phyloP scores from a whole-genome alignment of 1,284 basidiomycete genomes.

The Cutaneotrichosporon dermatis region DNA sequence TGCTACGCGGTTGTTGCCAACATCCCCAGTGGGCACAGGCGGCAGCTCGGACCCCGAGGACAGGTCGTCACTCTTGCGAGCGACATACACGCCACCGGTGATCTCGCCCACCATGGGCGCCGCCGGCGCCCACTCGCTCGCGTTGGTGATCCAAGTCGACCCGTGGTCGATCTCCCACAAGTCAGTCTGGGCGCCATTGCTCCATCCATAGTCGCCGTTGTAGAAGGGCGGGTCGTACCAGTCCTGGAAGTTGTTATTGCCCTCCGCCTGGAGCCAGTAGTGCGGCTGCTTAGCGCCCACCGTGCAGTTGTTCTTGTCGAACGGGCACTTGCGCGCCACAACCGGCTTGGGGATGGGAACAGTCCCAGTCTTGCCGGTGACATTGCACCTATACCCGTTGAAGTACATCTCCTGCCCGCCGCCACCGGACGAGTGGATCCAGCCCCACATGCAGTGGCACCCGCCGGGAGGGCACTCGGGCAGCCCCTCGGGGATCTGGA shows the following conservation, averaged over 20 bases:
- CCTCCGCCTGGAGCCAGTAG: constrained; percentile 9
- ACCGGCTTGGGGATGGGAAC: constrained; percentile 49
- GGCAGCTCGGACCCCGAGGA: no score
- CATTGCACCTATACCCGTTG: constrained; percentile 67
- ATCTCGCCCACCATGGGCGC: not conserved
- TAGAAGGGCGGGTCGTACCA: constrained; percentile 8
- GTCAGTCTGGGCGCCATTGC: constrained; percentile 16
- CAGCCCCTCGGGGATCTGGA: constrained; percentile 60
- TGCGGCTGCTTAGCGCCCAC: constrained; percentile 27
- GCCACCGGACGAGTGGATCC: constrained; percentile 52
- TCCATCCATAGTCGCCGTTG: constrained; percentile 11
- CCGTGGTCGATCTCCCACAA: constrained; percentile 2
- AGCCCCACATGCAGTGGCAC: constrained; percentile 68
- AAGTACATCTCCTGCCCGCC: constrained; percentile 53
- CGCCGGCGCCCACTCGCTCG: not conserved
- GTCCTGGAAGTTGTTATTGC: constrained; percentile 8
- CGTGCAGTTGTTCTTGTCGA: constrained; percentile 32
- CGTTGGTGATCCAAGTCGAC: not conserved
- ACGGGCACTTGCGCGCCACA: constrained; percentile 36
- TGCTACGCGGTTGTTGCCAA: no score
- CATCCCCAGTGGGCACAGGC: no score
- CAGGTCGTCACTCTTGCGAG: no score
- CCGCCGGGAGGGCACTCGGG: constrained; percentile 64
- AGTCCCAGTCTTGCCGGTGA: constrained; percentile 52
- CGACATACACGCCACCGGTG: not conserved